Evolutionary conservation across 495 filamentous ascomycete genomes (phyloP), one percentile per base, ranked within the genome.

Genomic region (Penicillium bialowiezense): DNA sequence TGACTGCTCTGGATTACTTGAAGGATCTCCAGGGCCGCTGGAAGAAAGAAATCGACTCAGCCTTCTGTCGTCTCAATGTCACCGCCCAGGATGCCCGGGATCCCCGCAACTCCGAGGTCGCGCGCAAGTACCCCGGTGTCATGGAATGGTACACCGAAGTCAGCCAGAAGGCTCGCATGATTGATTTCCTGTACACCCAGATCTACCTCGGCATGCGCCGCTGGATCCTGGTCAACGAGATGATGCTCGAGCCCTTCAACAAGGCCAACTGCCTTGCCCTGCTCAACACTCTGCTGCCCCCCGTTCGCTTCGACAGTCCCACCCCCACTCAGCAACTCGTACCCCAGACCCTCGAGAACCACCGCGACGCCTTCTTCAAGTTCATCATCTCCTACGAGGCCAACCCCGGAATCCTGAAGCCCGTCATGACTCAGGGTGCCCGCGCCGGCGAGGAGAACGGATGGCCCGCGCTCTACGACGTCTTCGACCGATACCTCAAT

Each of bases 221-320:
- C 51, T 90, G 85, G 84, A 84, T 81, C 23, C 62, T 90, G 36
- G 78, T 89, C 56, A 86, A 89, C 49, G 86, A 89, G 55, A 76
- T 90, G 60, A 76, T 82, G 21, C 67, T 86, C 15, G 69, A 75
- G 41, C 82, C 83, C 0, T 82, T 83, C 67, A 81, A 81, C 65
- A 84, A 85, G 57, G 75, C 75, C 58, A 88, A 87, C 56, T 85
- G 85, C 63, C 75, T 87, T 44, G 87, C 84, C 42, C 83, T 89
- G 78, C 78, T 90, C 32, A 90, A 90, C 68, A 88, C 86, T 19
- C 73, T 90, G n/a, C 85, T 87, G 53, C 86, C 86, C 15, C 82
- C 76, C 17, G 62, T 73, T 24, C 74, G 69, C 41, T 61, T 69
- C 5, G 68, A 72, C 2, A 75, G 75, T 15, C 53, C 64, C 5